Evolutionary conservation across 2,329 filamentous ascomycete species (phyloP).

Genomic region (Coniochaeta sp.): DNA sequence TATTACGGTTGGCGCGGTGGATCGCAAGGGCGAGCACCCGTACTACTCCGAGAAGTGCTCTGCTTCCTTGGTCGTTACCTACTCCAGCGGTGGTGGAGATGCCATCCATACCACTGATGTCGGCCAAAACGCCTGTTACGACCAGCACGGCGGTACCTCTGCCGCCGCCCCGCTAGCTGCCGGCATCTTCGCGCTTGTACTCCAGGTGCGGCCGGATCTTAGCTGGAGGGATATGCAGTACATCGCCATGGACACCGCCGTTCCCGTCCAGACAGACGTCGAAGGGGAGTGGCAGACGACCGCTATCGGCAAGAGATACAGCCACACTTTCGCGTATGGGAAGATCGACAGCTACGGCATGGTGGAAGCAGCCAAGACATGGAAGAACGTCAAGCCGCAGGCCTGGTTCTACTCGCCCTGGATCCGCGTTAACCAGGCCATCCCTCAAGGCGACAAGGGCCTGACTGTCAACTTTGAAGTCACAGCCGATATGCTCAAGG

Average conservation of each 20-base stretch:
- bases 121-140: constrained; percentile 71
- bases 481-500: constrained; percentile 69
- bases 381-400: constrained; percentile 87
- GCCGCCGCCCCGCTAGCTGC: constrained; percentile 90
- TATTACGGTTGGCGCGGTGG: constrained; percentile 90
- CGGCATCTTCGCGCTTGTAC: constrained; percentile 82
- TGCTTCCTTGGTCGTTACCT: constrained; percentile 90
- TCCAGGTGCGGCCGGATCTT: constrained; percentile 78
- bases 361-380: constrained; percentile 78
- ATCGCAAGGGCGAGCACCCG: constrained; percentile 78
- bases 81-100: constrained; percentile 84
- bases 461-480: constrained; percentile 76
- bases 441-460: constrained; percentile 79
- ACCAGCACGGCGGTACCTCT: constrained; percentile 86
- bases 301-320: constrained; percentile 75
- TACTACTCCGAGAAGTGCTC: constrained; percentile 97
- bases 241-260: constrained; percentile 75
- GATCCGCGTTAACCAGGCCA: constrained; percentile 78
- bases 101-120: constrained; percentile 97
- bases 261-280: constrained; percentile 65
- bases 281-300: constrained; percentile 73
- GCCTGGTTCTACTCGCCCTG: constrained; percentile 92
- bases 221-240: constrained; percentile 95
- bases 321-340: constrained; percentile 91
- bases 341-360: constrained; percentile 85